These are phyloP conservation scores for Ustilago nuda DNA, from an alignment of 1,284 basidiomycete species.

Conservation along the genomic window DNA sequence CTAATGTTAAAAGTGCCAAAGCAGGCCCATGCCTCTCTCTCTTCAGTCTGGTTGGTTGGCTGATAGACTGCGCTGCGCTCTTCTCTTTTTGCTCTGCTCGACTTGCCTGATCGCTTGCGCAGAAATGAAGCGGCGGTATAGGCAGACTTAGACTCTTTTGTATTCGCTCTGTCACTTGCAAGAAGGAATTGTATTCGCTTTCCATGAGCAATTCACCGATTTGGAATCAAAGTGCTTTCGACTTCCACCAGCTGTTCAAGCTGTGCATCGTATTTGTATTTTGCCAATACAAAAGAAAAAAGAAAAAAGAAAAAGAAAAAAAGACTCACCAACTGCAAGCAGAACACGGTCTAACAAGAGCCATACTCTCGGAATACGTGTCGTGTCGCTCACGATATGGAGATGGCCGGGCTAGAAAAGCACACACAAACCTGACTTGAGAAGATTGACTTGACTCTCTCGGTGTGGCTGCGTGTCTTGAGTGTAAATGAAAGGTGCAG, in stretches of 20 bases:
- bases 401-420: not conserved
- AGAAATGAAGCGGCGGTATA: not conserved
- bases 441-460: not conserved
- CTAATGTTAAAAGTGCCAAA: not conserved
- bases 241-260: not conserved
- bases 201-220: not conserved
- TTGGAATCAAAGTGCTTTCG: not conserved
- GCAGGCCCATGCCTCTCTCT: constrained; percentile 19
- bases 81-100: not conserved
- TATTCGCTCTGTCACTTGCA: not conserved
- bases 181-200: not conserved
- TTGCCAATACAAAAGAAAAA: too few relatives aligned
- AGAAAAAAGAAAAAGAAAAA: too few relatives aligned
- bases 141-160: not conserved
- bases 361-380: not conserved
- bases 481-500: constrained; percentile 4
- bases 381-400: constrained; percentile 1
- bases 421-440: not conserved
- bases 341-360: not conserved
- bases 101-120: constrained; percentile 7
- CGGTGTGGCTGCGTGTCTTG: constrained; percentile 2
- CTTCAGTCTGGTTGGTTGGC: constrained; percentile 21
- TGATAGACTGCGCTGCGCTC: constrained; percentile 10
- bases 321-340: too few relatives aligned
- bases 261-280: not conserved